Evolutionary conservation across 148 eudicot species (phyloP).

Genomic region (Linanthus parryae): DNA sequence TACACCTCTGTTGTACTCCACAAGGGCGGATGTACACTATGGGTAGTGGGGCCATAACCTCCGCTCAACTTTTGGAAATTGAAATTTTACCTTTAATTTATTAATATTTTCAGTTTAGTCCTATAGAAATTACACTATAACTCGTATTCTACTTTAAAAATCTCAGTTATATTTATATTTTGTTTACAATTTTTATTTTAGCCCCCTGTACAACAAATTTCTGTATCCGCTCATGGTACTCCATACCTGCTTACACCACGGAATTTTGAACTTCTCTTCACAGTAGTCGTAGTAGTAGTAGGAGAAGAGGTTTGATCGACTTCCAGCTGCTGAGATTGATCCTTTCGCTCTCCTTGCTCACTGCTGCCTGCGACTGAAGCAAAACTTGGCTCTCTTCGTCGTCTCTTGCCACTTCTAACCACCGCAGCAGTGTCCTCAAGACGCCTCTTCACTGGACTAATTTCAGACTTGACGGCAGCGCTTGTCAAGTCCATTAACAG

Average conservation of each 20-base stretch:
- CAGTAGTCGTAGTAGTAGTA: slow-evolving; percentile 13
- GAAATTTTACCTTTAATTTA: no score
- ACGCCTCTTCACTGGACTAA: slow-evolving; percentile 8
- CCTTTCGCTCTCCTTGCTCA: slow-evolving; percentile 4
- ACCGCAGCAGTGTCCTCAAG: slow-evolving; percentile 5
- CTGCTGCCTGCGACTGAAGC: slow-evolving; percentile 5
- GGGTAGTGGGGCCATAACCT: no score
- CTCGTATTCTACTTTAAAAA: no score
- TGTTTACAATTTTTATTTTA: no score
- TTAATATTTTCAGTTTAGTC: no score
- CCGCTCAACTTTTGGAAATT: no score
- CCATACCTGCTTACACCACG: slow-evolving; percentile 40
- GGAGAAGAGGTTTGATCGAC: slow-evolving; percentile 18
- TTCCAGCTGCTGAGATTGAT: slow-evolving; percentile 2
- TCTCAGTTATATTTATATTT: no score
- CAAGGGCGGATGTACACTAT: no score
- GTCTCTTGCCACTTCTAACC: slow-evolving; percentile 23
- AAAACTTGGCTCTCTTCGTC: slow-evolving; percentile 26
- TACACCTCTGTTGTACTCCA: no score
- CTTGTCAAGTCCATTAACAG: slow-evolving; percentile 5
- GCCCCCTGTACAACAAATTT: no score
- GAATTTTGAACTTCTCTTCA: slow-evolving; percentile 41
- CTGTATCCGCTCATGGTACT: no score
- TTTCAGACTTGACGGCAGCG: slow-evolving; percentile 16
- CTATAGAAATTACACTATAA: no score